phyloP scores from a whole-genome alignment of 75 land plant species.

The Pseudotsuga menziesii region DNA sequence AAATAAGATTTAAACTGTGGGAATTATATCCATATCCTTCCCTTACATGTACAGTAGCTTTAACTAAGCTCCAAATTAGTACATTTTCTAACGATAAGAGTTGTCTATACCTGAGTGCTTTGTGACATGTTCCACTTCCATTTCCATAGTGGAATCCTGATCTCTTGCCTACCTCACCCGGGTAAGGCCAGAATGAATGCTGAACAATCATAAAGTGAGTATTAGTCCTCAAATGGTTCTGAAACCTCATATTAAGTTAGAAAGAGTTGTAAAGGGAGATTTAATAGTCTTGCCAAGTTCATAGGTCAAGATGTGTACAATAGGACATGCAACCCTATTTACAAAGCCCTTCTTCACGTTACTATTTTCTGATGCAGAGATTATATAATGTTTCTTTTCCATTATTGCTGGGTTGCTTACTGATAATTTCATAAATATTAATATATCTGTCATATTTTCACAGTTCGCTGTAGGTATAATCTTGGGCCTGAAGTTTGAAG shows the following conservation, averaged over 20 bases:
- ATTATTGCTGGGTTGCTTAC: too few species aligned
- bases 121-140: not conserved
- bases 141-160: not conserved
- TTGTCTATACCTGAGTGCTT: not conserved
- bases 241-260: not conserved
- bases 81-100: too few species aligned
- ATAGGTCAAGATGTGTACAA: not conserved
- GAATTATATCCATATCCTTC: not conserved
- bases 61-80: too few species aligned
- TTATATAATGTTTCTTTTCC: too few species aligned
- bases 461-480: too few species aligned
- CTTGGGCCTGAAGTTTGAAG: too few species aligned
- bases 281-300: not conserved
- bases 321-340: too few species aligned
- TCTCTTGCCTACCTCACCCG: not conserved
- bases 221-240: not conserved
- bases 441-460: too few species aligned
- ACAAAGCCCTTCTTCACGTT: too few species aligned
- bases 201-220: not conserved
- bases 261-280: not conserved
- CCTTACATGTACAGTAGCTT: not conserved
- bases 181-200: not conserved
- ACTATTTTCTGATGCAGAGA: too few species aligned
- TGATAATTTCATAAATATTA: too few species aligned
- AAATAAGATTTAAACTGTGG: not conserved